These are phyloP conservation scores for Pseudonectria buxi DNA, from an alignment of 2,329 filamentous ascomycete genomes.

Conservation along the genomic window DNA sequence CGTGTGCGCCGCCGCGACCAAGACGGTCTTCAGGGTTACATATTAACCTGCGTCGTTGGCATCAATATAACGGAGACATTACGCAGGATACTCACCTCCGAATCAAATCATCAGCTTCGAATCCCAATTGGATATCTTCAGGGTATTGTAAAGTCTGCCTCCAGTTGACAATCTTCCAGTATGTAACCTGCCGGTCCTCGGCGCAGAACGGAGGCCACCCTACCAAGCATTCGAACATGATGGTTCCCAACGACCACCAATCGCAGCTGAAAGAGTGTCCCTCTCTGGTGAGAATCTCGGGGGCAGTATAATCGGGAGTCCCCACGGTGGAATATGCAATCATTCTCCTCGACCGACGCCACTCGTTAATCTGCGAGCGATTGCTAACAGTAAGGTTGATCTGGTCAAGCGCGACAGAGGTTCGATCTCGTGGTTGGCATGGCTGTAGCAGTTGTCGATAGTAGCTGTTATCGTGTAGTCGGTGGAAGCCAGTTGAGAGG, in stretches of 20 bases:
- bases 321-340: conserved; percentile 98
- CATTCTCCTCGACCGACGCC: conserved; percentile 88
- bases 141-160: conserved; percentile 92
- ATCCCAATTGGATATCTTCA: conserved; percentile 82
- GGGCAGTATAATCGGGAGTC: conserved; percentile 96
- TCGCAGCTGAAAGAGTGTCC: conserved; percentile 96
- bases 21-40: conserved; percentile 91
- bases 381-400: conserved; percentile 98
- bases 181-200: conserved; percentile 94
- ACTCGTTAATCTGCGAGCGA: conserved; percentile 95
- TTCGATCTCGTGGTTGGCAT: conserved; percentile 70
- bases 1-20: conserved; percentile 76
- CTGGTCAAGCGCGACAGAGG: conserved; percentile 92
- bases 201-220: conserved; percentile 99
- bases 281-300: conserved; percentile 94
- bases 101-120: conserved; percentile 87
- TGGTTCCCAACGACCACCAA: conserved; percentile 98
- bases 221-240: conserved; percentile 99
- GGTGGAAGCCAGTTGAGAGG: conserved; percentile 95
- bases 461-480: conserved; percentile 95
- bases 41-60: conserved; percentile 46
- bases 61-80: too few relatives aligned
- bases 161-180: conserved; percentile 99
- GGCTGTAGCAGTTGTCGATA: conserved; percentile 92
- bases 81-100: conserved; percentile 78